Base-by-base conservation (phyloP, 2,329 filamentous ascomycete genomes). In the Hymenoscyphus fructigenus region DNA sequence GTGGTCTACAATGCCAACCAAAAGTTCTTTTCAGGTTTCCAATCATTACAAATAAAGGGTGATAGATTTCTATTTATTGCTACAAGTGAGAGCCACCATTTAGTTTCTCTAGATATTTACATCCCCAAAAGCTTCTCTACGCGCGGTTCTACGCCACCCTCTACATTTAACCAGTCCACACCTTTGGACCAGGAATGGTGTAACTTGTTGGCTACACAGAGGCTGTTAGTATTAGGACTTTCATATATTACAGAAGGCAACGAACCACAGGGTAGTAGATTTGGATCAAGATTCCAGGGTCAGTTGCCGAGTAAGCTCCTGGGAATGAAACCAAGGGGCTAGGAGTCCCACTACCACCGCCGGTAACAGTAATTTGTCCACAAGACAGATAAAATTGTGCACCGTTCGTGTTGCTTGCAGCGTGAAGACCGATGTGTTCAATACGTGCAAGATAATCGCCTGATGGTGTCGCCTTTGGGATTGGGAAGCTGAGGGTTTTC, bases 361-460 rank as follows among this genome's bases (percentile, higher is more conserved):
- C 77, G 0, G 78, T 79, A 20, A 81, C 75, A 57, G 75, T 78
- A 62, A 81, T 70, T 67, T 81, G 79, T 4, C 75, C 75, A 62
- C 79, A 81, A 5, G 75, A 75, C 57, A 80, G 38, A 61, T 70
- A 73, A 44, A 71, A 72, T 14, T 73, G 72, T 9, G 69, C 68
- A 34, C 65, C 70, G 62, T 47, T 15, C 20, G 38, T 12, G 41
- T 15, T 15, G 68, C 70, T 4, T 53, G 47, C 50, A 15, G 32
- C 59, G 50, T 72, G 70, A 5, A 72, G 66, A 15, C 56, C 76
- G 59, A 78, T 77, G 60, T 77, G 76, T 68, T 78, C 76, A 10
- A 72, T 68, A 17, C 76, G 75, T 55, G 76, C 60, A 61, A 78
- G 75, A 58, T 78, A 77, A 62, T 80, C 77, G 12, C 79, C 79